Base-by-base conservation (phyloP, 1,284 basidiomycete genomes). In the Melampsora occidentalis region DNA sequence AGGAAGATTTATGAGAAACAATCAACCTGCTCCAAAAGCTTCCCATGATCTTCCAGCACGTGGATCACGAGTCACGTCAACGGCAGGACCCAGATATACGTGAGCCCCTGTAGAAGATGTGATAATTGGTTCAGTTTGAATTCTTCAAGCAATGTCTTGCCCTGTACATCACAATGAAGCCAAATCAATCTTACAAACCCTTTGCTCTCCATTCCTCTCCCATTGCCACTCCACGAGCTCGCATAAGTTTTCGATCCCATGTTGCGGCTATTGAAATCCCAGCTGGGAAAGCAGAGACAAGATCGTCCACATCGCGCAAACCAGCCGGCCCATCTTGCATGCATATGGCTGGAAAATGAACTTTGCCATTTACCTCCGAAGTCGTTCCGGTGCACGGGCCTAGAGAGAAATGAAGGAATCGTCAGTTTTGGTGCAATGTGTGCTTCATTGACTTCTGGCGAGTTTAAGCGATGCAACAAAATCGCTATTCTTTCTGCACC, bases 251-350 rank as follows among this genome's bases (percentile, higher is more conserved):
- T 22, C 78, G 75, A 68, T 79, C 78, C 67, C 81, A 83, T 4
- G 82, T 80, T 16, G 81, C 79, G 12, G 79, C 82, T 22, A 79
- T 77, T 16, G 81, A 82, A 77, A 82, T 78, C 59, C 77, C 82
- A 28, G 79, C 79, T 0, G 82, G 81, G 77, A 82, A 83, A 1
- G 75, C 78, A 16, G 81, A 81, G 71, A 79, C 76, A 53, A 73
- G 79, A 65, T 81, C 80, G 6, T 79, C 78, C 39, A 79, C 78
- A n/a, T 28, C 20, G 33, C 82, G 79, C 5, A 82, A 76, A 20
- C 81, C 81, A 9, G 78, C 67, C 10, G 82, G 82, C 1, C 79
- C 78, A 73, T 82, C 82, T 71, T 80, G 79, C 67, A 82, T 77
- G 61, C 82, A 82, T 48, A 82, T 66, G 3, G 79, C 80, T 2